Evolutionary conservation across 129 eudicot species (phyloP), one percentile per base, ranked within the genome.

Genomic region (Rutidosis leptorrhynchoides): DNA sequence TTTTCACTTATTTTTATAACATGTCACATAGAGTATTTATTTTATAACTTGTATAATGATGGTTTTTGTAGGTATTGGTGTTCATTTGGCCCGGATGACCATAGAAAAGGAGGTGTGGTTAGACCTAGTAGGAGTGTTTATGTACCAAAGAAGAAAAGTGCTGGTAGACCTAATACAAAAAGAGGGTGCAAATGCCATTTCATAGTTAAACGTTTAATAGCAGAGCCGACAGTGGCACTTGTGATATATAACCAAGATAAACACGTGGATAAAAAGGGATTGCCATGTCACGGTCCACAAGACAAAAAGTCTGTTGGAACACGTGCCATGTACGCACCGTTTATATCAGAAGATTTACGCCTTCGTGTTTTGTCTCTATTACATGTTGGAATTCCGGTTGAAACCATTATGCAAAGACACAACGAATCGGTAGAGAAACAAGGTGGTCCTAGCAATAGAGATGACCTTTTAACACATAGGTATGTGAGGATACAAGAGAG

Each of bases 31-130:
- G 15, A 37, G 45, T 11, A 37, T 9, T 37, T 37, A 9, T 32
- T 37, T 11, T 37, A 37, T 9, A 37, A 10, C 12, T 14, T 9
- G 5, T 4, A 14, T 17, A 6, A 6, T 14, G 15, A 42, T 19
- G 30, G 22, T 28, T 14, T 81, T 12, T 69, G 28, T 79, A 91
- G 97, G 86, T 91, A 91, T 65, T 91, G 97, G 97, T 91, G 97
- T 65, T 91, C 97, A 59, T 91, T 91, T 81, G 97, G 97, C 5
- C 97, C 96, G 4, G 97, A 91, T 81, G 97, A 91, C 65, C 95
- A 84, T 67, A 77, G 97, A 72, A 83, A 84, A 67, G 97, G 97
- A 52, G 97, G 97, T 4, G 72, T 87, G 76, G 94, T 90, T 25
- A 80, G 97, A 30, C 97, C 96, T 11, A 85, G 96, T 68, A 81